Conservation (phyloP, 768 basidiomycete species). For the Rhodotorula diobovata region DNA sequence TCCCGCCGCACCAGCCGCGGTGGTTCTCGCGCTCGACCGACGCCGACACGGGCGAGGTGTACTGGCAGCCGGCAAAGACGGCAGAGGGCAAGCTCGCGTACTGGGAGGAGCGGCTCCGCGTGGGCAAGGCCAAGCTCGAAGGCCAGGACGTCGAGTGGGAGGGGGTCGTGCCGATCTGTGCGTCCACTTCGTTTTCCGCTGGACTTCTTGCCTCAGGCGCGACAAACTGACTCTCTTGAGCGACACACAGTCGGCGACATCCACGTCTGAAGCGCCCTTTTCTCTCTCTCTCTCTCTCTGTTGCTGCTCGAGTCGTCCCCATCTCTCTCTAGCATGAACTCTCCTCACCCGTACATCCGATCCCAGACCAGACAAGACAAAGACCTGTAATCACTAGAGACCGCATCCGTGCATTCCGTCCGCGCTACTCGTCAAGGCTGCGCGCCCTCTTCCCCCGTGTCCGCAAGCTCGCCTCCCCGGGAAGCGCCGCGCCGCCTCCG, state of each 20-base stretch:
- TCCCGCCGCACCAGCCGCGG: slow-evolving; percentile 69
- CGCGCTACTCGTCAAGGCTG: not conserved
- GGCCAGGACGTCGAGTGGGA: slow-evolving; percentile 55
- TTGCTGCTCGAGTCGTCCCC: too few species aligned
- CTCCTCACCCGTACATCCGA: not conserved
- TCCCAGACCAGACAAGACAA: too few species aligned
- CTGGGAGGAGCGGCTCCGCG: slow-evolving; percentile 71
- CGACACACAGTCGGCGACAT: slow-evolving; percentile 18
- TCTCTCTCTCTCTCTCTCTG: too few species aligned
- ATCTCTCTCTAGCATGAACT: not conserved
- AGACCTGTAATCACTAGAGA: not conserved
- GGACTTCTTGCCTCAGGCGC: too few species aligned
- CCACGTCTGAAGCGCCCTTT: not conserved
- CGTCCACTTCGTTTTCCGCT: not conserved
- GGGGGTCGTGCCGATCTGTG: slow-evolving; percentile 68
- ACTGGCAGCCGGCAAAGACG: slow-evolving; percentile 68
- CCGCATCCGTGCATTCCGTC: not conserved
- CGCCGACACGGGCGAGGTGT: slow-evolving; percentile 79
- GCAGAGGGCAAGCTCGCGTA: slow-evolving; percentile 62
- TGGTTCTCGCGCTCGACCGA: slow-evolving; percentile 85
- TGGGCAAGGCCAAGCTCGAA: slow-evolving; percentile 52
- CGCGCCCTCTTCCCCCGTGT: not conserved
- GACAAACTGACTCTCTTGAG: not conserved
- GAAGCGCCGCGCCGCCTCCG: too few species aligned
- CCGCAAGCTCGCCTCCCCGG: too few species aligned